phyloP scores from a whole-genome alignment of 768 basidiomycete species.

The Astraeus odoratus region DNA sequence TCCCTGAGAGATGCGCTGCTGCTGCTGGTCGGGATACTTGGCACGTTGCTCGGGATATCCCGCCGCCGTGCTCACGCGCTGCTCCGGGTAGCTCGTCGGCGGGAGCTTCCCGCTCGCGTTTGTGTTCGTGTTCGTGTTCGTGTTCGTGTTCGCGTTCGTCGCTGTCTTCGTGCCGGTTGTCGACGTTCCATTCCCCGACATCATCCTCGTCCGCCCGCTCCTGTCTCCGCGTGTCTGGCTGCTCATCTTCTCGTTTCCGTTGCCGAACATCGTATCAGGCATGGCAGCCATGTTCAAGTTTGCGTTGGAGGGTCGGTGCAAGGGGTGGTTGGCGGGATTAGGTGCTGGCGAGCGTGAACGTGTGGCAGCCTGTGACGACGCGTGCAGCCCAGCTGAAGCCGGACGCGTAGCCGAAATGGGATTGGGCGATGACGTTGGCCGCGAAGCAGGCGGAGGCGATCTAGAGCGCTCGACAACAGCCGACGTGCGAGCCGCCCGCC shows the following conservation, averaged over 20 bases:
- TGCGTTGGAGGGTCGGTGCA: neutral
- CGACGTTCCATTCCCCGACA: too few species aligned
- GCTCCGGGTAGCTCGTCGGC: neutral
- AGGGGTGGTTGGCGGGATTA: neutral
- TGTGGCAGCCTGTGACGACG: too few species aligned
- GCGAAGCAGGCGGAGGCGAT: neutral
- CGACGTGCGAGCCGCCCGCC: neutral
- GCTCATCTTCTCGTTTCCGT: too few species aligned
- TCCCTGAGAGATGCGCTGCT: neutral
- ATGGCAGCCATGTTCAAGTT: neutral
- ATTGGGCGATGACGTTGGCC: neutral
- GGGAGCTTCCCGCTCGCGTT: neutral
- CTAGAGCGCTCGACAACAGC: neutral
- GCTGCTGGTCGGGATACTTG: neutral
- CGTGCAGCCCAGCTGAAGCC: too few species aligned
- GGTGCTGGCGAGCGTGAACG: neutral
- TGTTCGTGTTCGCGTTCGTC: neutral
- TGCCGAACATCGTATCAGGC: too few species aligned
- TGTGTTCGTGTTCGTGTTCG: neutral
- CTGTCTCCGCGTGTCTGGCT: too few species aligned
- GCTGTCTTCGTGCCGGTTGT: too few species aligned
- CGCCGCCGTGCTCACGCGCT: neutral
- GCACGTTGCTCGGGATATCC: neutral
- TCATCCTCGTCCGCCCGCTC: too few species aligned
- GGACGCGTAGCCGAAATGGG: too few species aligned